Percentiles rank a stretch among this genome's conserved stretches.
phyloP scores from a whole-genome alignment of 192 early-diverging fungal genomes.

The Linnemannia hyalina region DNA sequence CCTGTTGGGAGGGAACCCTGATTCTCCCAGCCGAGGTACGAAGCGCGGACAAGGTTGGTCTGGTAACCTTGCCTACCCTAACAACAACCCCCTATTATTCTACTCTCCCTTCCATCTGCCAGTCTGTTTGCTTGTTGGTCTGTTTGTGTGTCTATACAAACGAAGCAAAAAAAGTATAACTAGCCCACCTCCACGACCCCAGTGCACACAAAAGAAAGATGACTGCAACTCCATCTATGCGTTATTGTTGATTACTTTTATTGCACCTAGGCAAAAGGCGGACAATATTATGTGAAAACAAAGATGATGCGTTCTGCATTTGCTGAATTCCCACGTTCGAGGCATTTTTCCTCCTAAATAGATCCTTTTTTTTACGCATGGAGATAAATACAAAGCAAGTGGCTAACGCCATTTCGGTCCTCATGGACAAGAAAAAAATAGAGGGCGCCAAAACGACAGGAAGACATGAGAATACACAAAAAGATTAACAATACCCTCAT shows the following conservation, averaged over 20 bases:
- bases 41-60: too few relatives aligned
- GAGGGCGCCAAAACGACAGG: background rate
- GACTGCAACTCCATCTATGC: constrained; percentile 3
- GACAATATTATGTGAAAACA: background rate
- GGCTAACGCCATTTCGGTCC: background rate
- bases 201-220: background rate
- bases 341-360: background rate
- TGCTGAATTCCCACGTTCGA: constrained; percentile 9
- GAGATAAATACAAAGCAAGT: background rate
- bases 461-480: background rate
- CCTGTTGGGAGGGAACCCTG: background rate
- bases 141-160: too few relatives aligned
- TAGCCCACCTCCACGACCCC: too few relatives aligned
- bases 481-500: background rate
- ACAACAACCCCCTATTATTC: too few relatives aligned
- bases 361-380: too few relatives aligned
- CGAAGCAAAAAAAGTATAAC: too few relatives aligned
- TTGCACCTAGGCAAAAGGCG: background rate
- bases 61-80: too few relatives aligned
- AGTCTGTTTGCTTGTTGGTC: too few relatives aligned
- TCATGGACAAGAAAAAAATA: background rate
- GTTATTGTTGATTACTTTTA: background rate
- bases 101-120: too few relatives aligned
- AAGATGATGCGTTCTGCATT: background rate
- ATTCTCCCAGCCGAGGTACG: too few relatives aligned